phyloP scores from a whole-genome alignment of 305 asterid genomes.

The Fraxinus sp. region DNA sequence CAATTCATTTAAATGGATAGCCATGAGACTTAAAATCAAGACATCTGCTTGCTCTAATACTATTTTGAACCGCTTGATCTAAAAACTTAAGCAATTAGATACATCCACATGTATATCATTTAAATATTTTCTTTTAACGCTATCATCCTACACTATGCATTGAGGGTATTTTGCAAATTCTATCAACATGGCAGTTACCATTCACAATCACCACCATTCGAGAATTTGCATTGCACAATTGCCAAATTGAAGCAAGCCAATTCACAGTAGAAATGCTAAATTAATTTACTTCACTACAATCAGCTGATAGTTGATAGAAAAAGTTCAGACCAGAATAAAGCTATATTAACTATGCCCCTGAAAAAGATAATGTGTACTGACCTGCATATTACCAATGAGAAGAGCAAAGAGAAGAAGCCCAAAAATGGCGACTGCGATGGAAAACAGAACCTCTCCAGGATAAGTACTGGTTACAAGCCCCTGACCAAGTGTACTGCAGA shows the following conservation, averaged over 20 bases:
- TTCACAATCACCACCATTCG: neutral
- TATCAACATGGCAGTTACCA: neutral
- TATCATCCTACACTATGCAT: neutral
- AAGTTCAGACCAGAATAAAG: neutral
- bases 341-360: neutral
- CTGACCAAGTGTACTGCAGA: conserved; percentile 89
- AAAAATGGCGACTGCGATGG: conserved; percentile 72
- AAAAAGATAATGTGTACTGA: conserved; percentile 14
- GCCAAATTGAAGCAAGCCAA: conserved; percentile 4
- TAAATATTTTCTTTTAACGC: neutral
- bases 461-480: conserved; percentile 93
- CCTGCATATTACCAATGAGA: conserved; percentile 99
- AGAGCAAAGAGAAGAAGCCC: conserved; percentile 94
- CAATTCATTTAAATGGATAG: neutral
- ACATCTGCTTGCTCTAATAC: neutral
- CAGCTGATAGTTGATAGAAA: conserved; percentile 1
- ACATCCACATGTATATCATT: neutral
- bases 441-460: conserved; percentile 83
- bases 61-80: neutral
- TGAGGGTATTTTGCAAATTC: neutral
- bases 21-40: neutral
- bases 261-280: neutral
- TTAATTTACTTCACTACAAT: neutral
- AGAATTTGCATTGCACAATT: neutral
- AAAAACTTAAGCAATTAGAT: neutral